phyloP scores from a whole-genome alignment of 305 asterid species.

The Striga hermonthica region DNA sequence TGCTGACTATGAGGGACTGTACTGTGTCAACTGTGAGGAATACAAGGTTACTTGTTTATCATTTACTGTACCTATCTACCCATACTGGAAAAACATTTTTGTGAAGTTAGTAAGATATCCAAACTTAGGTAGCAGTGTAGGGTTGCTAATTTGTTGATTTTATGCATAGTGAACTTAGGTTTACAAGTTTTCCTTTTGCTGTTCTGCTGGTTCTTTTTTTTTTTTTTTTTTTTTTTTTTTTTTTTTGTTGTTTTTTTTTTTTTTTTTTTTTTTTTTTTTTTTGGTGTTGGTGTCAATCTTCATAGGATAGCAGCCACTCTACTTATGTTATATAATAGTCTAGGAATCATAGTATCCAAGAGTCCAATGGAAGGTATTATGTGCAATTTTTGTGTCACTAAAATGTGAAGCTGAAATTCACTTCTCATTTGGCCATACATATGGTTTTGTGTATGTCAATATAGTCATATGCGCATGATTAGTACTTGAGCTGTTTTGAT shows the following conservation, averaged over 20 bases:
- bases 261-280: neutral
- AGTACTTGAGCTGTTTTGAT: constrained; percentile 5
- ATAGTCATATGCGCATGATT: neutral
- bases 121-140: neutral
- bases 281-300: neutral
- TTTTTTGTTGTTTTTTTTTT: no score
- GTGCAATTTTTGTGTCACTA: neutral
- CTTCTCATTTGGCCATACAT: neutral
- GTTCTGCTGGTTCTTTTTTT: neutral
- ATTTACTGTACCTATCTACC: constrained; percentile 3
- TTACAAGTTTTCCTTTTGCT: neutral
- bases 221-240: neutral
- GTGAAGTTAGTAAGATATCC: constrained; percentile 9
- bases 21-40: constrained; percentile 95
- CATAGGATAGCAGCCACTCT: constrained; percentile 10
- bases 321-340: constrained; percentile 7
- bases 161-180: no score
- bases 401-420: neutral
- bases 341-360: neutral
- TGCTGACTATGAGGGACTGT: constrained; percentile 91
- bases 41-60: constrained; percentile 59
- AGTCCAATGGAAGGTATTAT: neutral
- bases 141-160: no score
- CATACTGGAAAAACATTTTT: neutral
- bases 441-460: neutral